These are phyloP conservation scores for Nakaseomyces uthaithaninus DNA, from an alignment of 1,139 yeast genomes.

Conservation along the genomic window DNA sequence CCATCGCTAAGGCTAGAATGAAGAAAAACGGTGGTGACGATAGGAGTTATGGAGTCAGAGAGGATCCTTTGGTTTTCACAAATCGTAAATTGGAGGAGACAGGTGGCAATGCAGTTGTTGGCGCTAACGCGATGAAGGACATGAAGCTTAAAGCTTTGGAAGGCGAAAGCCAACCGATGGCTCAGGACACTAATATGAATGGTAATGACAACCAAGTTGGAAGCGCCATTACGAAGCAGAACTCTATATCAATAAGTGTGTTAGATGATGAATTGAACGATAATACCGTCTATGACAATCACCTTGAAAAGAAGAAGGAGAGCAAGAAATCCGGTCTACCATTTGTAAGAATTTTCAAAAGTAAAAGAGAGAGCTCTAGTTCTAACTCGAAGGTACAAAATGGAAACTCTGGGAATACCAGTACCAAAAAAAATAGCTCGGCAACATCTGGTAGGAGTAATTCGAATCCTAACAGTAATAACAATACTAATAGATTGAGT, in stretches of 20 bases:
- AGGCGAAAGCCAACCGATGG: not conserved
- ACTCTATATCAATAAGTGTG: not conserved
- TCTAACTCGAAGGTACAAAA: conserved; percentile 7
- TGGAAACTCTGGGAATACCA: not conserved
- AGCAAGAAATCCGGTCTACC: conserved; percentile 15
- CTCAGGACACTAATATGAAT: not conserved
- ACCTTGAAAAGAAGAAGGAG: conserved; percentile 7
- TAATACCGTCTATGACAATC: conserved; percentile 7
- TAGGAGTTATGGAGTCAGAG: not conserved
- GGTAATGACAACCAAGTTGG: not conserved
- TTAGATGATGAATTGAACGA: conserved; percentile 7
- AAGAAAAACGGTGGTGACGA: conserved; percentile 10
- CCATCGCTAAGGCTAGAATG: conserved; percentile 11
- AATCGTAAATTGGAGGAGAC: conserved; percentile 2
- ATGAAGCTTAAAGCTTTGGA: not conserved
- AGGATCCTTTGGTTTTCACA: not conserved
- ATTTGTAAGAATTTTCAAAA: conserved; percentile 20
- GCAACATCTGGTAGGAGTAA: not conserved
- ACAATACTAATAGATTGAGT: not conserved
- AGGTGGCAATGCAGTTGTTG: not conserved
- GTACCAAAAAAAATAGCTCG: conserved; percentile 5
- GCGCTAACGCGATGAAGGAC: not conserved
- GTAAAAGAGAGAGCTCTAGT: conserved; percentile 11
- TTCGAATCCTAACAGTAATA: not conserved
- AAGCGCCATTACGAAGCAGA: not conserved